Conservation (phyloP, 2,329 filamentous ascomycete species). For the Exutisphaerella laricina region DNA sequence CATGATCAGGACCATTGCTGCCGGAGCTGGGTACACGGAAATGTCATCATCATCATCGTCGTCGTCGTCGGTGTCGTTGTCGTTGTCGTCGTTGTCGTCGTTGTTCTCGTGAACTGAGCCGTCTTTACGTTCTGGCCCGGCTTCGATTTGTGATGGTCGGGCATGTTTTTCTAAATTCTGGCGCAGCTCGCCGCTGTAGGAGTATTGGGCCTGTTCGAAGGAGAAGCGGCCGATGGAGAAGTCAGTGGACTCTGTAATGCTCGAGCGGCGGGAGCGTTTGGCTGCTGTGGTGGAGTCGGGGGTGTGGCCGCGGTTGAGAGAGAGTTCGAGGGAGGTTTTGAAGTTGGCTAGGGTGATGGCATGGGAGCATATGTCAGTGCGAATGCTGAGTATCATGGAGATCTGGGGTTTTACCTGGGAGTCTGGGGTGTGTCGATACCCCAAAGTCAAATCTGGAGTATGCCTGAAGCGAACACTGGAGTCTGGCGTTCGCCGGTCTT, state of each 20-base stretch:
- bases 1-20: constrained; percentile 5
- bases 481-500: background rate
- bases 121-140: background rate
- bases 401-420: constrained; percentile 3
- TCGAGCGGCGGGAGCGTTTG: constrained; percentile 8
- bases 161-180: constrained; percentile 11
- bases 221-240: constrained; percentile 11
- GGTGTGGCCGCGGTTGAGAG: constrained; percentile 8
- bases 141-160: background rate
- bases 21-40: constrained; percentile 1
- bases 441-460: background rate
- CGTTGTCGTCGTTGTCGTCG: background rate
- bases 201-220: constrained; percentile 7
- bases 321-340: constrained; percentile 4
- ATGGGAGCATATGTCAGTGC: too few relatives aligned
- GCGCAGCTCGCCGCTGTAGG: constrained; percentile 7
- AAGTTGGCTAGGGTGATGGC: constrained; percentile 4
- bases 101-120: too few relatives aligned
- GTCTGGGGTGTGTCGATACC: constrained; percentile 5
- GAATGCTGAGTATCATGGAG: too few relatives aligned
- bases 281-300: constrained; percentile 9
- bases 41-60: background rate
- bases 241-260: constrained; percentile 9
- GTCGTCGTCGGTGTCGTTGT: background rate
- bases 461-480: background rate